phyloP scores from a whole-genome alignment of 257 asterid species.

The Schizonepeta tenuifolia region DNA sequence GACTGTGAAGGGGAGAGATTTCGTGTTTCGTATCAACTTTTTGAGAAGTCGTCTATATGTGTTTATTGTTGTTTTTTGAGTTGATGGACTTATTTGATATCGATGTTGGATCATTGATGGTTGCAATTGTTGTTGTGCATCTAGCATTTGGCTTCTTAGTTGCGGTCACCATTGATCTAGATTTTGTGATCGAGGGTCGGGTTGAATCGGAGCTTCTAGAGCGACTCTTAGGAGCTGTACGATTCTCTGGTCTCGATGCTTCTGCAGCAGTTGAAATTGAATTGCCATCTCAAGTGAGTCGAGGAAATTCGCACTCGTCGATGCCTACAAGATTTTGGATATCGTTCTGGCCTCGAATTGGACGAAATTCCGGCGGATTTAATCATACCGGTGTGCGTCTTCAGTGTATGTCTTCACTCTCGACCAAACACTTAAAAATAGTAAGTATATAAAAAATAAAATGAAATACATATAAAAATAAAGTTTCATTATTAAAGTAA shows the following conservation, averaged over 20 bases:
- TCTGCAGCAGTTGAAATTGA: conserved; percentile 55
- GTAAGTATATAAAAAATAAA: no score
- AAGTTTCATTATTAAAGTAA: no score
- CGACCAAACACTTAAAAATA: no score
- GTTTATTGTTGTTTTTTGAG: no score
- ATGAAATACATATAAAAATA: no score
- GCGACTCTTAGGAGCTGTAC: conserved; percentile 70
- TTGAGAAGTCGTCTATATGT: no score
- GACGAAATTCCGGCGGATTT: no score
- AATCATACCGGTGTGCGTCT: no score
- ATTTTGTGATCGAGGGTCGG: conserved; percentile 84
- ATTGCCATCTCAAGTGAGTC: conserved; percentile 42
- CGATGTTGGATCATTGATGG: conserved; percentile 82
- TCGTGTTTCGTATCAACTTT: no score
- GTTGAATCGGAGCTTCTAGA: conserved; percentile 79
- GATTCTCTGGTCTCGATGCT: conserved; percentile 69
- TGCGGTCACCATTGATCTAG: conserved; percentile 66
- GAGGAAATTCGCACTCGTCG: conserved; percentile 41
- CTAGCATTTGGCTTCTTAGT: conserved; percentile 72
- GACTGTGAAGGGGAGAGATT: no score
- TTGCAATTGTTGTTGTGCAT: conserved; percentile 80
- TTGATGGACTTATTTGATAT: no score
- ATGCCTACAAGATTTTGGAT: conserved; percentile 60
- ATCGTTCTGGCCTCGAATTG: conserved; percentile 61
- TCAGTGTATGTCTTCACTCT: no score